Base-by-base conservation (phyloP, 73 alveolate genomes). In the Diophrys appendiculata region DNA sequence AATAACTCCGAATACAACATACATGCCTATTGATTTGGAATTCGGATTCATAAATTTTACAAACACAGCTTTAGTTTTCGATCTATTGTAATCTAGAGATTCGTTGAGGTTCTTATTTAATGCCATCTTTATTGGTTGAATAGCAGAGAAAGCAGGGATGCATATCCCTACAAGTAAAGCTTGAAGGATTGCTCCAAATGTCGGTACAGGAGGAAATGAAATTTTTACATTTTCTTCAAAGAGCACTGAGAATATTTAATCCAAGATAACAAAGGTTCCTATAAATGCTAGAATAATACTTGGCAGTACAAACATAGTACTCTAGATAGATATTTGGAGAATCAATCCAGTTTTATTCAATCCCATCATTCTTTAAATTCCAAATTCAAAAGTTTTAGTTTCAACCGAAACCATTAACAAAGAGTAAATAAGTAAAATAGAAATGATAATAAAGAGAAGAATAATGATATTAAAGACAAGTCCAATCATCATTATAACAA, bases 321-420 rank as follows among this genome's bases (percentile, higher is more conserved):
- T 93, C 81, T 94, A 74, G 28, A 88, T 34, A 35, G 91, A 65
- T 35, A 94, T 86, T 84, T 91, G 53, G 43, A 65, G 29, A 68
- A 89, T 82, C 28, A 94, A 89, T 2, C 97, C 97, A 23, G 54
- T 22, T 68, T 92, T 88, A 53, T 77, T 77, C 35, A 94, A 84
- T 1, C 98, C 98, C n/a, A 94, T 79, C 87, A 94, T 91, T 73
- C 98, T 78, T 72, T 91, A 72, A 22, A 94, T 94, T 8, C 98
- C 98, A 43, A 94, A 68, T 65, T 94, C 95, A 73, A 88, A 94
- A 0, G 97, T 80, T 54, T 91, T 91, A 2, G 97, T 87, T 84
- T 94, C 98, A 23, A 94, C 97, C 24, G 93, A 72, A 33, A 94
- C 86, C 89, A 94, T 76, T 53, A 94, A 88, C 43, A 94, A 76